Evolutionary conservation across 352 stramenopile genomes (phyloP).

Genomic region (Phytophthora lateralis): DNA sequence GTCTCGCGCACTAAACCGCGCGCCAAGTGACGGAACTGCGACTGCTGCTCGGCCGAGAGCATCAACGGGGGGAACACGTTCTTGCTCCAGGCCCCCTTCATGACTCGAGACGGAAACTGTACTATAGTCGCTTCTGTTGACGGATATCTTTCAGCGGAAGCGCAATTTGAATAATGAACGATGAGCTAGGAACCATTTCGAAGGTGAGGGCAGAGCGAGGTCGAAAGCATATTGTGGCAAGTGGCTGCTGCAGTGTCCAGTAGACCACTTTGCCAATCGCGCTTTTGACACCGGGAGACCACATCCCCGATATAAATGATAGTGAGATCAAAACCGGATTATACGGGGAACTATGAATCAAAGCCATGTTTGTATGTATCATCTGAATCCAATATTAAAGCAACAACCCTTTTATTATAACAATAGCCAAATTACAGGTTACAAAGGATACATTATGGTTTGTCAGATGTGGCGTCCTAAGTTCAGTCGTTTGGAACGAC

Average conservation of each 20-base stretch:
- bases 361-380: background rate
- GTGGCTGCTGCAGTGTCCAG: background rate
- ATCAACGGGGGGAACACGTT: slow-evolving; percentile 39
- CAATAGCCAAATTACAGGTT: background rate
- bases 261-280: slow-evolving; percentile 1
- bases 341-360: background rate
- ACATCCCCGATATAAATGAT: background rate
- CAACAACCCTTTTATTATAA: background rate
- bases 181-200: background rate
- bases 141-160: background rate
- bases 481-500: background rate
- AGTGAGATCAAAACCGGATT: background rate
- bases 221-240: slow-evolving; percentile 11
- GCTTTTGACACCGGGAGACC: background rate
- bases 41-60: slow-evolving; percentile 31
- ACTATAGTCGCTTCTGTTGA: background rate
- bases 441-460: background rate
- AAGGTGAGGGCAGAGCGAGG: background rate
- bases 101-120: slow-evolving; percentile 1
- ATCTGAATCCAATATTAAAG: background rate
- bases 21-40: slow-evolving; percentile 32
- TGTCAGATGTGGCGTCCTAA: background rate
- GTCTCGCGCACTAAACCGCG: slow-evolving; percentile 41
- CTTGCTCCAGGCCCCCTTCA: slow-evolving; percentile 35
- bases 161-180: slow-evolving; percentile 27